Evolutionary conservation across 2,329 filamentous ascomycete genomes (phyloP), one percentile per base, ranked within the genome.

Genomic region (Fulvia fulva): DNA sequence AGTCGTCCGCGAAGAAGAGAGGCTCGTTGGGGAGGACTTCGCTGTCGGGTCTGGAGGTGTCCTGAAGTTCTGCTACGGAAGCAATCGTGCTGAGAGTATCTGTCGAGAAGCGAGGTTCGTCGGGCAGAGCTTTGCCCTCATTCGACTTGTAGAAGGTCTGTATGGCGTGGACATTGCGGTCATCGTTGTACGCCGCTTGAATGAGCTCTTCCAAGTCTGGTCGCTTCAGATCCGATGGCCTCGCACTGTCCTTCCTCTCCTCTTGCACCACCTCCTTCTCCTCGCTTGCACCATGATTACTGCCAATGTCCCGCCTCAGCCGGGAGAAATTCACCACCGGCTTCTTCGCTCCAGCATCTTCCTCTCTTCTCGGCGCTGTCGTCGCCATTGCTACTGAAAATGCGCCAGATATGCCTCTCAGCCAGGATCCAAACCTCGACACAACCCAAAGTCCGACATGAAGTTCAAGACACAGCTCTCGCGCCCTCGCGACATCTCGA

Each of bases 71-170:
- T 26, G 37, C 12, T 3, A 28, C 47, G 3, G 25, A 6, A 23
- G 54, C 23, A 9, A 26, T 26, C 4, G 45, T 55, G 47, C n/a
- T 53, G 54, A 44, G 51, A 19, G 55, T 43, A 23, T 58, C 57
- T n/a, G 55, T 44, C 14, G 60, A 60, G 53, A 59, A 56, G 28
- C 57, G 53, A 4, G 53, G 47, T 50, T 56, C 49, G 41, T 22
- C 26, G 58, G 65, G 14, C 56, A 55, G 51, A 22, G 45, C 14
- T 9, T 50, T 37, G 12, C 46, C 16, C 12, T 51, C 28, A 16
- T 57, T 47, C 7, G 55, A 43, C 8, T 60, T 52, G 52, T 64
- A 57, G 46, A 67, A 67, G 32, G 64, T 59, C 12, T 50, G 47
- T 49, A 67, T 60, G 28, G 53, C 45, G 41, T 32, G 45, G 14